Evolutionary conservation across 2,329 filamentous ascomycete genomes (phyloP).

Genomic region (Zymoseptoria tritici): DNA sequence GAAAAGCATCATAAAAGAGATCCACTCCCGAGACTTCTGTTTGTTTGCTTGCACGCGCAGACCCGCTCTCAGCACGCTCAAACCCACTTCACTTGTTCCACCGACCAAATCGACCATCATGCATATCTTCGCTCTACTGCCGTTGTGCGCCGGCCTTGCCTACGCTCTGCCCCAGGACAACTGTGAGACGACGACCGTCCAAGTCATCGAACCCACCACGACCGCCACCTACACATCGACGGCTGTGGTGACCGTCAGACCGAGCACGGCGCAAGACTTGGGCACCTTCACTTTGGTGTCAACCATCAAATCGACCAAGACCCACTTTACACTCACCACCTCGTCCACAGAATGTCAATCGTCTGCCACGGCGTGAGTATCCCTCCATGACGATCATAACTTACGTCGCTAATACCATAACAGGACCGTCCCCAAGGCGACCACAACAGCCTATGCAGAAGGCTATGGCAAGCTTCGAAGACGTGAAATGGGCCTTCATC

Average conservation of each 20-base stretch:
- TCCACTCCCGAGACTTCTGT: neutral
- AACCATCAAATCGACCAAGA: constrained; percentile 23
- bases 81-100: constrained; percentile 7
- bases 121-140: constrained; percentile 15
- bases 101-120: constrained; percentile 14
- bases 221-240: constrained; percentile 26
- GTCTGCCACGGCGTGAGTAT: constrained; percentile 20
- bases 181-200: constrained; percentile 23
- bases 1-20: neutral
- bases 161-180: constrained; percentile 22
- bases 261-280: constrained; percentile 20
- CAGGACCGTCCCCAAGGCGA: constrained; percentile 7
- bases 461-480: constrained; percentile 3
- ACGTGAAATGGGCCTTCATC: constrained; percentile 14
- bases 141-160: constrained; percentile 18
- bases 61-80: neutral
- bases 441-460: constrained; percentile 1
- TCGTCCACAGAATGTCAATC: constrained; percentile 19
- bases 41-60: neutral
- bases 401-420: constrained; percentile 2
- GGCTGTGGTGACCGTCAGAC: constrained; percentile 18
- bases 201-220: constrained; percentile 24
- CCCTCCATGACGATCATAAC: neutral
- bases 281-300: constrained; percentile 24
- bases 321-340: constrained; percentile 22